Conservation (phyloP, 176 grass and related monocot species). For the Juncus inflexus region DNA sequence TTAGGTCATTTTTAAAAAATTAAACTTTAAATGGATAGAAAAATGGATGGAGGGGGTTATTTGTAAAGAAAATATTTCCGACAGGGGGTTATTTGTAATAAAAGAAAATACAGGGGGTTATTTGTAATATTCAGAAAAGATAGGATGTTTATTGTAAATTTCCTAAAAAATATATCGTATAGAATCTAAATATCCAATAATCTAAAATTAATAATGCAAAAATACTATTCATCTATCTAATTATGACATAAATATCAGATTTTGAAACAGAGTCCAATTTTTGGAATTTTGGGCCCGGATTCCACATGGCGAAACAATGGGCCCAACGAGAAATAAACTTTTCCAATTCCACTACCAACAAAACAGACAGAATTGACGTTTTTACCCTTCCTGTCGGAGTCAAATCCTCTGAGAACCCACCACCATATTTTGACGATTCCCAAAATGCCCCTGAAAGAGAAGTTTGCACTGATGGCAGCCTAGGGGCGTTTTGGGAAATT, state of each 20-base stretch:
- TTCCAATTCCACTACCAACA: slow-evolving; percentile 20
- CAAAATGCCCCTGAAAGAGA: slow-evolving; percentile 32
- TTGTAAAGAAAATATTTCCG: no score
- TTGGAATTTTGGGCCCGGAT: slow-evolving; percentile 57
- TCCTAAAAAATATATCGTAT: slow-evolving; percentile 1
- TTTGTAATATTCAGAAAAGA: no score
- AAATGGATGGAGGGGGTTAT: no score
- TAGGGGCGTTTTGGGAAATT: slow-evolving; percentile 63
- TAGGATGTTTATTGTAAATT: no score
- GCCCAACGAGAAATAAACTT: slow-evolving; percentile 58
- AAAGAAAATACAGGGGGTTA: no score
- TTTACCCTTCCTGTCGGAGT: slow-evolving; percentile 76
- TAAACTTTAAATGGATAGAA: no score
- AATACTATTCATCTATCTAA: slow-evolving; percentile 14
- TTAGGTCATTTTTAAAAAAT: no score
- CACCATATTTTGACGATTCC: slow-evolving; percentile 24
- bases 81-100: no score
- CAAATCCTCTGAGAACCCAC: slow-evolving; percentile 40
- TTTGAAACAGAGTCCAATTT: slow-evolving; percentile 44
- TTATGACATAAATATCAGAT: slow-evolving; percentile 31
- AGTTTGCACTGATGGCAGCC: slow-evolving; percentile 39
- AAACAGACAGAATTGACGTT: slow-evolving; percentile 40
- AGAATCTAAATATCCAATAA: background rate
- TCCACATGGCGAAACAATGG: slow-evolving; percentile 71
- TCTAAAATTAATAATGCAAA: background rate